Base-by-base conservation (phyloP, 352 stramenopile species). In the Phytophthora sojae region DNA sequence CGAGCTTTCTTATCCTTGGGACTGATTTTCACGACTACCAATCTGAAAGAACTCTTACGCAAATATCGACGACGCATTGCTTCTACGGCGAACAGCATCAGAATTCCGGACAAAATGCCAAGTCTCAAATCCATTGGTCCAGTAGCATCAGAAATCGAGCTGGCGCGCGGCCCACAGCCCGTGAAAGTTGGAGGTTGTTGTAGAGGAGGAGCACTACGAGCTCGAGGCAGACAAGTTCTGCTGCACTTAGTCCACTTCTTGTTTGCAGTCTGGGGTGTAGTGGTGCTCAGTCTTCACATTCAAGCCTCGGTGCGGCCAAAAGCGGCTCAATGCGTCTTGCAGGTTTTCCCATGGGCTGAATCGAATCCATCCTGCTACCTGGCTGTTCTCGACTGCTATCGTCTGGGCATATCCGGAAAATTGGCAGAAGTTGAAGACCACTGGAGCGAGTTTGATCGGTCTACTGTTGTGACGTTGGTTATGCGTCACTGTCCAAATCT, bases 401-500 rank as follows among this genome's bases (percentile, higher is more conserved):
- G 8, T 0, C 51, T 61, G 0, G 65, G 51, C 0, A 72, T 70
- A 26, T 42, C 59, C 2, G 59, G 44, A 4, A 37, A 30, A 15
- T 14, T 17, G 3, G 6, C 56, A 0, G 51, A 67, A 30, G 39
- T 73, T 6, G 35, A 64, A 8, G 19, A 2, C 2, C 42, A 74
- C 8, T 62, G 73, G 17, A 26, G 49, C 5, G n/a, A 58, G 3
- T 37, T 82, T n/a, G 64, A 82, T 35, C 9, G 39, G n/a, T 37
- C 29, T 2, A 61, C 67, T 4, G 49, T 83, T 8, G 55, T 59
- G 1, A 59, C 64, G 2, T n/a, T 68, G 17, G 49, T 65, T 19
- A 73, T 80, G 57, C 57, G 57, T 19, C 44, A 49, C 25, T 83
- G 79, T 12, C 15, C 68, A 0, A n/a, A 57, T n/a, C 55, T 86